Conservation (phyloP, 768 basidiomycete genomes). For the Omphalotus guepiniiformis region DNA sequence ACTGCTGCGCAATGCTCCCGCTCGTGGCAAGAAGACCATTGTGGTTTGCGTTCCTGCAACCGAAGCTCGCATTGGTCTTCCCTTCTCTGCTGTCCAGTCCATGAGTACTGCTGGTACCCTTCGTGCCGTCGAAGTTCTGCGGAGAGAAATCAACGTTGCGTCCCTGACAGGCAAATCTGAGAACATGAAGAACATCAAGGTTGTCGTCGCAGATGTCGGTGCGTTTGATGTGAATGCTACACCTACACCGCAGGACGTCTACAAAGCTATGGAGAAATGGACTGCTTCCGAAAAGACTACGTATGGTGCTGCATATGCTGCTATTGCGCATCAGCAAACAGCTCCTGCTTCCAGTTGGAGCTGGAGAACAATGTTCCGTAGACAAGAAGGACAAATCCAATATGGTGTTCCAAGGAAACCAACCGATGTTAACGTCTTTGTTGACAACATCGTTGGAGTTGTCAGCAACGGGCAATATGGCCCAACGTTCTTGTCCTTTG, state of each 20-base stretch:
- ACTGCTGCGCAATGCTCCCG: conserved; percentile 64
- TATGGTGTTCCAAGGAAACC: conserved; percentile 48
- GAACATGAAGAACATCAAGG: conserved; percentile 60
- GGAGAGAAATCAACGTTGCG: conserved; percentile 64
- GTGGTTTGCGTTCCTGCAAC: conserved; percentile 73
- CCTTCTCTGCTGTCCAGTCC: conserved; percentile 60
- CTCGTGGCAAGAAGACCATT: conserved; percentile 54
- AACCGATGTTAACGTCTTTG: conserved; percentile 53
- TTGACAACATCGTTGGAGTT: conserved; percentile 52
- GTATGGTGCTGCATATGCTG: conserved; percentile 66
- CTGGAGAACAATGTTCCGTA: conserved; percentile 25
- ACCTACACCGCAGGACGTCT: conserved; percentile 29
- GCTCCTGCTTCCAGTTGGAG: conserved; percentile 25
- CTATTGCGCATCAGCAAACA: conserved; percentile 31
- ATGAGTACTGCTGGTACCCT: conserved; percentile 76
- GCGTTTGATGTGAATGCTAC: conserved; percentile 36
- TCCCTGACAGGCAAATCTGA: conserved; percentile 50
- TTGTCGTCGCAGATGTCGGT: conserved; percentile 75
- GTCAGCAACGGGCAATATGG: conserved; percentile 54
- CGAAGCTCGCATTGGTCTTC: conserved; percentile 70
- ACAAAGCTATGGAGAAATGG: conserved; percentile 65
- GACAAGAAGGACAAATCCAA: conserved; percentile 28
- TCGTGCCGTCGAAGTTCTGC: conserved; percentile 67
- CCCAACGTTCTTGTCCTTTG: conserved; percentile 8
- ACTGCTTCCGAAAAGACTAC: conserved; percentile 67